Percentiles rank a stretch among this genome's conserved stretches.
Conservation (phyloP, 1,139 yeast species). For the Suhomyces bribrorum region DNA sequence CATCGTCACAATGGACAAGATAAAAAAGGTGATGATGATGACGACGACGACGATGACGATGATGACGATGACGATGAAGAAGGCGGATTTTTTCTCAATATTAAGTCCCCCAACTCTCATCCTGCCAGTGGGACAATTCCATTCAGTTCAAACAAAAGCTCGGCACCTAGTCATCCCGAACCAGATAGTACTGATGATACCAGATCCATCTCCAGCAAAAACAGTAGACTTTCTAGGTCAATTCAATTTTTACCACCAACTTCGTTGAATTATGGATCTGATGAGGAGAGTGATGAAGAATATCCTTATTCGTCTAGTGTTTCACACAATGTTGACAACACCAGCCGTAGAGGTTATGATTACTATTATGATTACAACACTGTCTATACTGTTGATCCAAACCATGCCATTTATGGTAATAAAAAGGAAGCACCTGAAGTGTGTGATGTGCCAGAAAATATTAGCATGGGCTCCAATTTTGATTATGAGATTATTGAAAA, state of each 20-base stretch:
- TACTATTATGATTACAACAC: slow-evolving; percentile 87
- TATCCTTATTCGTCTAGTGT: slow-evolving; percentile 60
- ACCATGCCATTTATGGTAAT: slow-evolving; percentile 44
- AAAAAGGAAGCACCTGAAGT: slow-evolving; percentile 37
- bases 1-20: slow-evolving; percentile 28
- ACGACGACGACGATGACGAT: slow-evolving; percentile 37
- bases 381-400: slow-evolving; percentile 65
- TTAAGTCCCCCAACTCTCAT: slow-evolving; percentile 43
- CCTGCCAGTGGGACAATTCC: slow-evolving; percentile 16
- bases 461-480: slow-evolving; percentile 43
- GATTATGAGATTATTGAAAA: slow-evolving; percentile 39
- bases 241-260: slow-evolving; percentile 83
- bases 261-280: slow-evolving; percentile 74
- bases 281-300: slow-evolving; percentile 61
- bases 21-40: slow-evolving; percentile 47
- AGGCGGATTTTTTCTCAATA: slow-evolving; percentile 69
- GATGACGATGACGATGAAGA: slow-evolving; percentile 60
- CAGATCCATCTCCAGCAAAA: slow-evolving; percentile 25
- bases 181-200: slow-evolving; percentile 25
- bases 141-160: slow-evolving; percentile 17
- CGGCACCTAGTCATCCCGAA: slow-evolving; percentile 11
- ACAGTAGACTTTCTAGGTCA: slow-evolving; percentile 42
- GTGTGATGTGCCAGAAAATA: slow-evolving; percentile 48
- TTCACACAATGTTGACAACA: slow-evolving; percentile 73
- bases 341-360: slow-evolving; percentile 68